phyloP scores from a whole-genome alignment of 2,329 filamentous ascomycete genomes.

The Monilinia aucupariae region DNA sequence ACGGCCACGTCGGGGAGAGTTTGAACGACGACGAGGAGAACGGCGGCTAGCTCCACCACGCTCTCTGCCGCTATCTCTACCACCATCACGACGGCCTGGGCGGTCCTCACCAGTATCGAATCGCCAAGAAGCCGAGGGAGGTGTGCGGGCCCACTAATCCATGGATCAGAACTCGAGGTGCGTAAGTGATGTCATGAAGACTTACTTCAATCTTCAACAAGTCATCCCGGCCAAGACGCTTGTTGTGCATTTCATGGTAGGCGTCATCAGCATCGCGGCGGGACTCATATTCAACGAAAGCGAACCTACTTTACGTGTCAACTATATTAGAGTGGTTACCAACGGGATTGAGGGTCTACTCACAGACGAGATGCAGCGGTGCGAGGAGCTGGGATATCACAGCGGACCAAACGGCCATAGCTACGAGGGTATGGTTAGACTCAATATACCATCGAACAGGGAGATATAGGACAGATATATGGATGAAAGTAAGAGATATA shows the following conservation, averaged over 20 bases:
- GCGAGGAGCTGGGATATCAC: conserved; percentile 93
- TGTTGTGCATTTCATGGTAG: conserved; percentile 99
- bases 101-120: conserved; percentile 88
- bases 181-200: conserved; percentile 11
- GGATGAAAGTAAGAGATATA: conserved; percentile 28
- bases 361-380: conserved; percentile 93
- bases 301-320: conserved; percentile 60
- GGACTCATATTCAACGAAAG: conserved; percentile 98
- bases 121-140: conserved; percentile 95
- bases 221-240: conserved; percentile 86
- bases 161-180: conserved; percentile 10
- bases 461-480: conserved; percentile 24
- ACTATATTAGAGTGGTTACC: conserved; percentile 34
- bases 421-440: conserved; percentile 45
- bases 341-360: conserved; percentile 42
- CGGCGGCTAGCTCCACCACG: conserved; percentile 41
- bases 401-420: conserved; percentile 95
- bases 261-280: conserved; percentile 97
- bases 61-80: conserved; percentile 20
- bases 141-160: conserved; percentile 88
- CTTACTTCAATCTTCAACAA: conserved; percentile 94
- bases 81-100: conserved; percentile 45
- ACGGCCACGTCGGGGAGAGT: conserved; percentile 69
- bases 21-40: conserved; percentile 65
- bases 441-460: conserved; percentile 19